Base-by-base conservation (phyloP, 805 yeast species). In the Candida berthetii region DNA sequence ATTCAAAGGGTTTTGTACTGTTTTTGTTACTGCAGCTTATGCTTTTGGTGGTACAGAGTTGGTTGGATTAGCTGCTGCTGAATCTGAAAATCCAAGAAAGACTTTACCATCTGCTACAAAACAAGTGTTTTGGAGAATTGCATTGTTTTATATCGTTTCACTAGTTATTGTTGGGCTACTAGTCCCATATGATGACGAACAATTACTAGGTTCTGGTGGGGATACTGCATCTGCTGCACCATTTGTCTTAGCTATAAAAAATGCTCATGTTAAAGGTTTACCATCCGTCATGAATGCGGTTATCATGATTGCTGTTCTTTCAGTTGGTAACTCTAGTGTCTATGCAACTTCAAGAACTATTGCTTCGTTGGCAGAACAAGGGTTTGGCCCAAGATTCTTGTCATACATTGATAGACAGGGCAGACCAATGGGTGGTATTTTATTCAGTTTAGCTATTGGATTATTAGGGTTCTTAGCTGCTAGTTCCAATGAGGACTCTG, bases 81-180 rank as follows among this genome's bases (percentile, higher is more conserved):
- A 84, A 59, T 69, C 85, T 17, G 71, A 61, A 28, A 74, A 83
- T 58, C 89, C 90, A 27, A 66, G 81, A 48, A 69, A 67, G 43
- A 62, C 82, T 2, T 68, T 84, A 42, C 89, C 91, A 31, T 69
- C 71, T 38, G 90, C 90, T 34, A 75, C 80, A 46, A 82, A 82
- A 61, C 87, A 83, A 63, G 85, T 82, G 7, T 81, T 84, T 64
- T 82, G 88, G 88, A 71, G 89, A 61, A 78, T 84, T 43, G 64
- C 78, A 22, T 60, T 80, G 50, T 82, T 83, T 54, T 84, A 84
- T 64, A 67, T 84, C 57, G 60, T 70, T 14, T 66, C 77, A 50
- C 70, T 58, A 58, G 75, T 60, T 44, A 64, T 69, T 50, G 74
- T 66, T 52, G 85, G 88, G 35, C 73, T 82, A 49, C 66, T 84